A percentile compares a stretch with the other conserved stretches of the same genome.
Evolutionary conservation across 2,329 filamentous ascomycete genomes (phyloP).

Genomic region (Trichoderma atrobrunneum): DNA sequence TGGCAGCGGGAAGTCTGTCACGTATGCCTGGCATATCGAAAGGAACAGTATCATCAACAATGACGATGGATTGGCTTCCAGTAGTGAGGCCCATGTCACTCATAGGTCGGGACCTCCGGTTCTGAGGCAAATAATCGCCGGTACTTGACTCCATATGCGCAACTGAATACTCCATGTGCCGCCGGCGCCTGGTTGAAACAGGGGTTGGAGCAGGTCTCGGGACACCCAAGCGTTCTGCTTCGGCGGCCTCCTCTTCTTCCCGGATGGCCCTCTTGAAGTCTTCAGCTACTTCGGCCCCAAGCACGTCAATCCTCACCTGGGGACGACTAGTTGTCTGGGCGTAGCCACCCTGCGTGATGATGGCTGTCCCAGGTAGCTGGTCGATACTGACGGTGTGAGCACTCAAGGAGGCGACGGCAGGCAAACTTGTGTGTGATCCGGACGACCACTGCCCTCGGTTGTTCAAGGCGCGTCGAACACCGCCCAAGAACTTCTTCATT

Average conservation of each 20-base stretch:
- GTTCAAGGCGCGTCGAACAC: constrained; percentile 78
- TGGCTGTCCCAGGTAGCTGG: constrained; percentile 54
- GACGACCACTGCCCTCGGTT: constrained; percentile 49
- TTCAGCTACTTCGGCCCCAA: constrained; percentile 75
- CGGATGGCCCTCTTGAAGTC: constrained; percentile 75
- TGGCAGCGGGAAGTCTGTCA: constrained; percentile 42
- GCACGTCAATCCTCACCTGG: constrained; percentile 71
- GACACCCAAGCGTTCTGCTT: constrained; percentile 28
- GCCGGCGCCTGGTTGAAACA: constrained; percentile 23
- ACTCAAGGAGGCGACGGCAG: constrained; percentile 48
- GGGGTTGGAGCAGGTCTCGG: constrained; percentile 22
- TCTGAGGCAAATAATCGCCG: constrained; percentile 35
- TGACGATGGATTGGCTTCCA: constrained; percentile 88
- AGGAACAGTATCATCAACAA: constrained; percentile 67
- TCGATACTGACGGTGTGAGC: constrained; percentile 55
- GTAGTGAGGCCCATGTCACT: constrained; percentile 64
- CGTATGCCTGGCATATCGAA: constrained; percentile 51
- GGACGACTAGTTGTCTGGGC: constrained; percentile 44
- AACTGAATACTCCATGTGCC: constrained; percentile 42
- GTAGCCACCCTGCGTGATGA: constrained; percentile 55
- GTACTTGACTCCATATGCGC: constrained; percentile 42
- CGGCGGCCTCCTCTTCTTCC: constrained; percentile 58
- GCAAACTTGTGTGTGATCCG: constrained; percentile 46
- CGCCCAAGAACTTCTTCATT: constrained; percentile 83
- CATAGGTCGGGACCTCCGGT: constrained; percentile 39